Evolutionary conservation across 257 asterid species (phyloP).

Genomic region (Nyctanthes arbortristis): DNA sequence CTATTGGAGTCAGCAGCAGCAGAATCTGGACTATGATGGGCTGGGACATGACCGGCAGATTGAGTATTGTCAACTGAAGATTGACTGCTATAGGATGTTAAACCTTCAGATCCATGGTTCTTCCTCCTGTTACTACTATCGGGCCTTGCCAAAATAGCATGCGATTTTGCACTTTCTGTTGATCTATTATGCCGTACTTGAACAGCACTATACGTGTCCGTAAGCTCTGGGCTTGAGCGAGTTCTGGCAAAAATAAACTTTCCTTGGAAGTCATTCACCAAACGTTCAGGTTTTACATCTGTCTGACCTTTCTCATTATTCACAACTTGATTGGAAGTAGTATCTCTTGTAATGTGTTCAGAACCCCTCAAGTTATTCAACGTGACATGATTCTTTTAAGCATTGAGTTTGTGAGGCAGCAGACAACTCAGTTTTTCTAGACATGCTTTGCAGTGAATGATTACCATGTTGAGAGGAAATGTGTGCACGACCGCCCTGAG

Average conservation of each 20-base stretch:
- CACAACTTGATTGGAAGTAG: slow-evolving; percentile 39
- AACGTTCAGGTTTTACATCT: slow-evolving; percentile 53
- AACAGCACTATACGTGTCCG: slow-evolving; percentile 58
- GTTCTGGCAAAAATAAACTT: slow-evolving; percentile 75
- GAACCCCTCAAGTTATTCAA: slow-evolving; percentile 38
- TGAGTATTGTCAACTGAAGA: slow-evolving; percentile 48
- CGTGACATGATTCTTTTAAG: slow-evolving; percentile 45
- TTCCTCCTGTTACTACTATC: slow-evolving; percentile 55
- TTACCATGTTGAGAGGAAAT: slow-evolving; percentile 41
- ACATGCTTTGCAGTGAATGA: slow-evolving; percentile 37
- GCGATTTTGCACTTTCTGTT: slow-evolving; percentile 50
- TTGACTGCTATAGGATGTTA: slow-evolving; percentile 47
- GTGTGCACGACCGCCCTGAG: slow-evolving; percentile 28
- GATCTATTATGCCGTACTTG: slow-evolving; percentile 42
- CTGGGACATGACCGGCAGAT: slow-evolving; percentile 37
- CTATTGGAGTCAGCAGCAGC: slow-evolving; percentile 46
- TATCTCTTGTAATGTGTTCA: slow-evolving; percentile 44
- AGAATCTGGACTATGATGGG: slow-evolving; percentile 51
- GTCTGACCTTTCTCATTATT: slow-evolving; percentile 48
- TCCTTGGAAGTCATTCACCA: slow-evolving; percentile 58
- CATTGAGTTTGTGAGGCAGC: slow-evolving; percentile 45
- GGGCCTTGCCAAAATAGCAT: slow-evolving; percentile 37
- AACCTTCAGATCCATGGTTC: slow-evolving; percentile 50
- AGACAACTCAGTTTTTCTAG: slow-evolving; percentile 37
- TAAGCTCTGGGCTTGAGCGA: slow-evolving; percentile 87